Conservation (phyloP, 148 eudicot genomes). For the Nepenthes mirabilis region DNA sequence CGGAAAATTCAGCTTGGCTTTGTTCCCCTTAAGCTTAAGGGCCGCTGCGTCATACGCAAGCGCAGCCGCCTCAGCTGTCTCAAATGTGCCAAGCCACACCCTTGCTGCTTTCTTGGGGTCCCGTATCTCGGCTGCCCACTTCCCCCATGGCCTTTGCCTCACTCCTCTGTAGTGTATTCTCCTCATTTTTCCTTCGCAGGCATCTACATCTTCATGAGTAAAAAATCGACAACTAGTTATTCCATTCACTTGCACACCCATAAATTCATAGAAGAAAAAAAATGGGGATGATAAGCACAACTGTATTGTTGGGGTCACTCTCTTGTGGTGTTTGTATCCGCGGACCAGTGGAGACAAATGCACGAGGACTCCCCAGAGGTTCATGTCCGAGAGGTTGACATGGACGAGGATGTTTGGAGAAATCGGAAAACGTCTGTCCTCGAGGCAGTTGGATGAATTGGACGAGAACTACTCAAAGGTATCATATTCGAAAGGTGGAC, state of each 20-base stretch:
- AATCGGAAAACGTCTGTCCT: too few relatives aligned
- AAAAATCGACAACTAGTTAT: neutral
- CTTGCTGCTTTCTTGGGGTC: slow-evolving; percentile 54
- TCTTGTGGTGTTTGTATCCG: too few relatives aligned
- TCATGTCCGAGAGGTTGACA: too few relatives aligned
- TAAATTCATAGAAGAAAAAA: too few relatives aligned
- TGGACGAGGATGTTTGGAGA: too few relatives aligned
- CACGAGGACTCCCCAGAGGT: too few relatives aligned
- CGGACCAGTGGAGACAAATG: too few relatives aligned
- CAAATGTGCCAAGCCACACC: slow-evolving; percentile 59
- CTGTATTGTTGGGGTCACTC: too few relatives aligned
- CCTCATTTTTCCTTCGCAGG: slow-evolving; percentile 11
- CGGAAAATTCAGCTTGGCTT: slow-evolving; percentile 56
- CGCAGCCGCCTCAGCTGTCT: slow-evolving; percentile 55
- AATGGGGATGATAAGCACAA: too few relatives aligned
- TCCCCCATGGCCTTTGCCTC: slow-evolving; percentile 57
- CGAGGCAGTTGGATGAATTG: too few relatives aligned
- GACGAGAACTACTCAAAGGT: too few relatives aligned
- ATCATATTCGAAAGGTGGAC: too few relatives aligned
- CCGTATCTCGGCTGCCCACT: slow-evolving; percentile 57
- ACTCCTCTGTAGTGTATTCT: slow-evolving; percentile 50
- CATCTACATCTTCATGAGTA: neutral
- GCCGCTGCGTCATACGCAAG: slow-evolving; percentile 59
- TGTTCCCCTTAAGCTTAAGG: slow-evolving; percentile 49
- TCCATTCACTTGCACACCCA: neutral